A percentile compares a stretch with the other conserved stretches of the same genome.
Evolutionary conservation across 1,139 yeast species (phyloP).

Genomic region (Keqinozyma sinolaborantium): DNA sequence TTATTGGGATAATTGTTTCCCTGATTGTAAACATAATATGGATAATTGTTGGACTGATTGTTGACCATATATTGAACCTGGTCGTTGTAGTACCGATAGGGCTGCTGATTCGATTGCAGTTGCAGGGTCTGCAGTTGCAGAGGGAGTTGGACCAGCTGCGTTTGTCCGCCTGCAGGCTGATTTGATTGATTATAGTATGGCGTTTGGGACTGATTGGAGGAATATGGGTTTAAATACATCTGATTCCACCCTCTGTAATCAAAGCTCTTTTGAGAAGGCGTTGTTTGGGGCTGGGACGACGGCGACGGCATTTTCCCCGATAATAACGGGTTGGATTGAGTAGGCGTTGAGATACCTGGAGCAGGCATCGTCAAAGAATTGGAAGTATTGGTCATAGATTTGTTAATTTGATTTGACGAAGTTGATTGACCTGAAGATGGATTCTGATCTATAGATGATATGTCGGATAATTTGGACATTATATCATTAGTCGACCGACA

Average conservation of each 20-base stretch:
- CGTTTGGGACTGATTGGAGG: neutral
- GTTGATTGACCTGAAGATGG: neutral
- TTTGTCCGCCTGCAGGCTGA: neutral
- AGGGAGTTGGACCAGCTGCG: slow-evolving; percentile 4
- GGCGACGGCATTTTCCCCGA: no score
- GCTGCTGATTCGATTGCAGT: slow-evolving; percentile 6
- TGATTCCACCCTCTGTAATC: neutral
- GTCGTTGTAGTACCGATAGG: slow-evolving; percentile 11
- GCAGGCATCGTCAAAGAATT: no score
- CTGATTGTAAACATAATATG: slow-evolving; percentile 21
- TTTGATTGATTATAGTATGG: neutral
- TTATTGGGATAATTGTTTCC: slow-evolving; percentile 12
- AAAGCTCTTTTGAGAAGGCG: neutral
- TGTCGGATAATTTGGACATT: neutral
- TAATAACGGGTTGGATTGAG: no score
- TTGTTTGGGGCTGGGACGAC: neutral
- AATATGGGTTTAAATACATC: neutral
- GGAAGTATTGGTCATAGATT: no score
- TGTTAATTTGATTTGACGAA: neutral
- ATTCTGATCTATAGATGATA: neutral
- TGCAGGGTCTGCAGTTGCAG: slow-evolving; percentile 8
- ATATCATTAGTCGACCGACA: neutral
- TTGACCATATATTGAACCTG: slow-evolving; percentile 11
- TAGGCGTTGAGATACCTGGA: no score
- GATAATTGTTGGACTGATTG: slow-evolving; percentile 15